Evolutionary conservation across 352 stramenopile genomes (phyloP).

Genomic region (Globisporangium rhizosaccharum): DNA sequence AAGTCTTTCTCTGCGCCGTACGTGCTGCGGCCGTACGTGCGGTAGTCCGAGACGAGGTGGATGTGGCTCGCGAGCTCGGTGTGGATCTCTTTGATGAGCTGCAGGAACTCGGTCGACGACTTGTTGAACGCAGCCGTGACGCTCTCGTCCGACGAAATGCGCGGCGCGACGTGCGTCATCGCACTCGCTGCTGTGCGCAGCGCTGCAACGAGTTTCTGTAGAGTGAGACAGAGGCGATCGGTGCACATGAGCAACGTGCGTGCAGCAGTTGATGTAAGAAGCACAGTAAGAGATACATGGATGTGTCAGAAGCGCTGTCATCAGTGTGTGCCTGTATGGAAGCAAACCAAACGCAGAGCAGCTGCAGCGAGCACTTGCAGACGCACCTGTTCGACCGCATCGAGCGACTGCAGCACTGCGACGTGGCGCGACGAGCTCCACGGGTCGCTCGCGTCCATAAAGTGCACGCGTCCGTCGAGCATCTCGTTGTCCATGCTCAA

Average conservation of each 20-base stretch:
- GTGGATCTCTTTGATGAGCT: constrained; percentile 85
- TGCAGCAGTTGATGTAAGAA: not conserved
- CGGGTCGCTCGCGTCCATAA: constrained; percentile 60
- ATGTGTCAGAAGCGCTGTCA: not conserved
- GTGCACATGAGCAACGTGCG: not conserved
- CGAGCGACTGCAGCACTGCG: constrained; percentile 68
- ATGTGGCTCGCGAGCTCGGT: constrained; percentile 77
- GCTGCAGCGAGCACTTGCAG: not conserved
- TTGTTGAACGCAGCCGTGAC: constrained; percentile 70
- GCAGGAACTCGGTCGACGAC: constrained; percentile 77
- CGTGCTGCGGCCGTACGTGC: constrained; percentile 73
- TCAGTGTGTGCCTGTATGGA: not conserved
- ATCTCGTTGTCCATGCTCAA: constrained; percentile 46
- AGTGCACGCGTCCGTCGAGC: constrained; percentile 67
- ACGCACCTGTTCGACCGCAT: constrained; percentile 68
- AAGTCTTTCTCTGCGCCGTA: constrained; percentile 83
- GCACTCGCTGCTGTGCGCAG: constrained; percentile 60
- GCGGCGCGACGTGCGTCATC: constrained; percentile 62
- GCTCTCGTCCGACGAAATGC: constrained; percentile 57
- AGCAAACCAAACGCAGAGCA: not conserved
- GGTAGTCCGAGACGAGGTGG: constrained; percentile 83
- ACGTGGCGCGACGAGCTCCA: constrained; percentile 72
- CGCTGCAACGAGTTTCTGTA: constrained; percentile 78
- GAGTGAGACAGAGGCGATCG: not conserved
- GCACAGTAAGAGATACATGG: not conserved